Percentiles rank a stretch among this genome's conserved stretches.
These are phyloP conservation scores for Aspergillus unguis DNA, from an alignment of 2,329 filamentous ascomycete genomes.

Conservation along the genomic window DNA sequence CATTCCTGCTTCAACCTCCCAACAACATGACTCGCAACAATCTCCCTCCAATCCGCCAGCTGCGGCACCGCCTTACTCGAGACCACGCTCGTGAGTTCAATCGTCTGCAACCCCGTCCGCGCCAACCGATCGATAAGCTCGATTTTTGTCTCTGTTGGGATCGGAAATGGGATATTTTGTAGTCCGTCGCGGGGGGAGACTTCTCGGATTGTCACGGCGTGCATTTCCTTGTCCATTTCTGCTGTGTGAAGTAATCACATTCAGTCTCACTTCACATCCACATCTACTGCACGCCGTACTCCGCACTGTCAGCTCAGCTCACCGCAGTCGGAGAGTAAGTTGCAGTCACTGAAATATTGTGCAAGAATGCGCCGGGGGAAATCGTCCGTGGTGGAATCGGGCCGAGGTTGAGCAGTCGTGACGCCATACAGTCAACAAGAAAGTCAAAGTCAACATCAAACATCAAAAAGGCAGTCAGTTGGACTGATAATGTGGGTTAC, in stretches of 20 bases:
- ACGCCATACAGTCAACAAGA: neutral
- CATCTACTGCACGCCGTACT: no score
- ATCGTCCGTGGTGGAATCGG: neutral
- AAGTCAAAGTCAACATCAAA: no score
- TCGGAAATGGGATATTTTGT: constrained; percentile 2
- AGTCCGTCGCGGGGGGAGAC: constrained; percentile 10
- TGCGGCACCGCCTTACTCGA: constrained; percentile 82
- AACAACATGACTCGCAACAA: constrained; percentile 14
- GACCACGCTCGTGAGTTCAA: constrained; percentile 76
- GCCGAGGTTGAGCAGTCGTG: neutral
- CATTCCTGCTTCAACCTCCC: neutral
- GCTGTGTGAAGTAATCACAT: neutral
- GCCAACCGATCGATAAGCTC: constrained; percentile 5
- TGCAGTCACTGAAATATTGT: neutral
- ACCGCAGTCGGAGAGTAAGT: no score
- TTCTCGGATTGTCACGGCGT: neutral
- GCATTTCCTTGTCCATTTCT: neutral
- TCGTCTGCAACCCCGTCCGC: neutral
- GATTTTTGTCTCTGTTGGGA: constrained; percentile 4
- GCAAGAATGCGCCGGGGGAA: neutral
- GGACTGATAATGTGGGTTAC: no score
- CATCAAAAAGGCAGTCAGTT: no score
- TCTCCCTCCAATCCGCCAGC: constrained; percentile 46
- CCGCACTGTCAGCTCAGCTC: no score
- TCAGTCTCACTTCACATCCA: neutral